phyloP scores from a whole-genome alignment of 2,329 filamentous ascomycete genomes.

The Verticillium tricorpus region DNA sequence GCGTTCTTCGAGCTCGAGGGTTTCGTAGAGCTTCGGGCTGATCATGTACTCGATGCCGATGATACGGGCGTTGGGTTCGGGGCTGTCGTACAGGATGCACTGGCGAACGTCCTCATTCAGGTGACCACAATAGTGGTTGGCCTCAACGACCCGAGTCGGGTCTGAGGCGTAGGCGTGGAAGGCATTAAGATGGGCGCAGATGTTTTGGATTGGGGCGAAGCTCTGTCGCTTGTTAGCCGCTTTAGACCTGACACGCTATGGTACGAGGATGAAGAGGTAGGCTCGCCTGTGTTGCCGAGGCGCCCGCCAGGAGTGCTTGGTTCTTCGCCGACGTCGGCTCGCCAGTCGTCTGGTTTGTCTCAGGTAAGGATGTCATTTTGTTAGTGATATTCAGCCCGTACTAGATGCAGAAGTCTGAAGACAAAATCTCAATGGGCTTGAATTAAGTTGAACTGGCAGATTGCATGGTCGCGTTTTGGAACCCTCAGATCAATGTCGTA shows the following conservation, averaged over 20 bases:
- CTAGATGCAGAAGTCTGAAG: background rate
- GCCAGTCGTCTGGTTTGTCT: conserved; percentile 30
- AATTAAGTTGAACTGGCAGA: background rate
- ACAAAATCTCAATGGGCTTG: background rate
- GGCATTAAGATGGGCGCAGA: conserved; percentile 83
- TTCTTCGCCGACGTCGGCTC: conserved; percentile 49
- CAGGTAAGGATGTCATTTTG: conserved; percentile 6
- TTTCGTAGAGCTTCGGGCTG: conserved; percentile 61
- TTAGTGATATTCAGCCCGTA: background rate
- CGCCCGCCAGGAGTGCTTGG: conserved; percentile 56
- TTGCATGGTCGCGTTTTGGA: background rate
- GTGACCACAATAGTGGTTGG: conserved; percentile 83
- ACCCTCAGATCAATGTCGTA: background rate
- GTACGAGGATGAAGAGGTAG: background rate
- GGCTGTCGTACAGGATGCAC: conserved; percentile 78
- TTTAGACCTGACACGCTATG: too few species aligned
- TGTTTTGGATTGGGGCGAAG: conserved; percentile 66
- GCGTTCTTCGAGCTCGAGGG: conserved; percentile 62
- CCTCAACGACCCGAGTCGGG: conserved; percentile 63
- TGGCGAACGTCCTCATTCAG: conserved; percentile 70
- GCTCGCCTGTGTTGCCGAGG: conserved; percentile 50
- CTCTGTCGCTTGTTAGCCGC: conserved; percentile 33
- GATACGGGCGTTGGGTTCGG: conserved; percentile 61
- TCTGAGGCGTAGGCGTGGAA: conserved; percentile 80
- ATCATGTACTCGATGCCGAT: conserved; percentile 91